Evolutionary conservation across 176 grass and related monocot genomes (phyloP), one percentile per base, ranked within the genome.

Genomic region (Chrysopogon serrulatus): DNA sequence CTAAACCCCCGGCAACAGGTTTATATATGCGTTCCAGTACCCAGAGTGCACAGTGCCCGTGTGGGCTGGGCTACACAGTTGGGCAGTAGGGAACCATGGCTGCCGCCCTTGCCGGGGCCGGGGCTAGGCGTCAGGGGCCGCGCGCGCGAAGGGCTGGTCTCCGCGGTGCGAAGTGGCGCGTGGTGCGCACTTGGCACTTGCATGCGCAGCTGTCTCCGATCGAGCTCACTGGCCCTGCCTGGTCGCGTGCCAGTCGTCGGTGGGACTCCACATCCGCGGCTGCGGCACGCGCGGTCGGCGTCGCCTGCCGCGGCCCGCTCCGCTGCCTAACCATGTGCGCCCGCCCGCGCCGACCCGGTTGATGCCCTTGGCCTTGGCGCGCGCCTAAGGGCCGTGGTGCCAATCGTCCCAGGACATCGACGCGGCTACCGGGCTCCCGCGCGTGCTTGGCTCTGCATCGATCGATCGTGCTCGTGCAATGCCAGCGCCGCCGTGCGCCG

Each of bases 91-190:
- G 37, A 32, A 24, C 24, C 27, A 27, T 57, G 35, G 1, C 48
- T 57, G 26, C 73, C 82, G 26, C 73, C 82, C 62, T 77, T 84
- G 26, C 35, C 18, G 40, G 6, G 79, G 77, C 63, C 31, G 30
- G 68, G 8, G 53, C 23, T 8, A 21, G 19, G 21, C 27, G 49
- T 65, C 39, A 31, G 47, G 35, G 36, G 75, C 14, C 31, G 63
- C n/a, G n/a, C n/a, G n/a, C n/a, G n/a, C 40, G 10, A 63, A 47
- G 68, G 51, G 80, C 45, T 39, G 32, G 59, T 24, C 19, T 33
- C 17, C 40, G 10, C 26, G 51, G 3, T 54, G 63, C 36, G 74
- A 85, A 70, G 83, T 35, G 83, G 83, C 74, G 74, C 48, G 48
- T 15, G 35, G 83, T 12, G n/a, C 0, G 44, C 28, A 3, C 5